phyloP scores from a whole-genome alignment of 2,329 filamentous ascomycete genomes.

The Colletotrichum nymphaeae region DNA sequence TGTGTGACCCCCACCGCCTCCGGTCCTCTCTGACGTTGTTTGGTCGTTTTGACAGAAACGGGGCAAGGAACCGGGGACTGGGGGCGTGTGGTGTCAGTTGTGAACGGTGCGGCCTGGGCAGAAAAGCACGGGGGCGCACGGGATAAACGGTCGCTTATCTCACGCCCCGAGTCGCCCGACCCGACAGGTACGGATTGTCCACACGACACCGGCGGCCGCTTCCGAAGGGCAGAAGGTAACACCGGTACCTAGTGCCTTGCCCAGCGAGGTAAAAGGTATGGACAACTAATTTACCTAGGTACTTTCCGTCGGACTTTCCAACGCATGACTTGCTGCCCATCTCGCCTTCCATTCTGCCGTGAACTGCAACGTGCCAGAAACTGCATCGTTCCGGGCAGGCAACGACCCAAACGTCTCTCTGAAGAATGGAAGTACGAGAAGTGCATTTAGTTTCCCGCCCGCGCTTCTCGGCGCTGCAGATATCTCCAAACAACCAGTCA shows the following conservation, averaged over 20 bases:
- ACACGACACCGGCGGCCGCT: constrained; percentile 21
- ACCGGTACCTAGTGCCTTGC: background rate
- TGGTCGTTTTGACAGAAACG: background rate
- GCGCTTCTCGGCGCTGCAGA: background rate
- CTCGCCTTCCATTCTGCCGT: no score
- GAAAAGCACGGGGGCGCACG: background rate
- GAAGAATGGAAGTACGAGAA: background rate
- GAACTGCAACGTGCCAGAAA: background rate
- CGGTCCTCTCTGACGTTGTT: constrained; percentile 5
- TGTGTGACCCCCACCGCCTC: constrained; percentile 4
- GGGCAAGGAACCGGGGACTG: constrained; percentile 13
- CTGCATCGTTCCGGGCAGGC: constrained; percentile 12
- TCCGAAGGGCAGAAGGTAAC: background rate
- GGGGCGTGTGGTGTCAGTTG: background rate
- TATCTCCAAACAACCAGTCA: background rate
- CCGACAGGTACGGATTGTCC: background rate
- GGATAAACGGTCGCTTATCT: constrained; percentile 32
- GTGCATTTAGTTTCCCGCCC: background rate
- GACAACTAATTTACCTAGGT: no score
- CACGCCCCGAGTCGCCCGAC: constrained; percentile 28
- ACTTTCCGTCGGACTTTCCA: background rate
- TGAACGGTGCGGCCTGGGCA: constrained; percentile 4
- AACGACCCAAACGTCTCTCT: background rate
- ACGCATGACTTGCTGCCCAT: background rate
- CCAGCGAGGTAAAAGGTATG: no score